Percentiles rank a stretch among this genome's conserved stretches.
Conservation (phyloP, 352 stramenopile species). For the Globisporangium uncinulatum region DNA sequence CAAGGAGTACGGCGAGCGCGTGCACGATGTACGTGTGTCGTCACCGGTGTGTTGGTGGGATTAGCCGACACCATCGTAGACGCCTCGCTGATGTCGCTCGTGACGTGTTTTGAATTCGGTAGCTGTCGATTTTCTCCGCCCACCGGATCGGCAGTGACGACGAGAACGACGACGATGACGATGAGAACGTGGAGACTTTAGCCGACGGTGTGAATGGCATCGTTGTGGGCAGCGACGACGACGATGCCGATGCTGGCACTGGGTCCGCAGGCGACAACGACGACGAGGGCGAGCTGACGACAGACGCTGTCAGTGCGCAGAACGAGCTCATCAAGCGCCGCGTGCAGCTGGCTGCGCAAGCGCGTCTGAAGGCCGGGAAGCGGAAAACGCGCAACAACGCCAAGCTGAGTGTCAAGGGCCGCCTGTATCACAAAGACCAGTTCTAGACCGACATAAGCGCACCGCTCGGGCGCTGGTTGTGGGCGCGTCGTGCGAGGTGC, state of each 20-base stretch:
- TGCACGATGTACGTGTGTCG: conserved; percentile 46
- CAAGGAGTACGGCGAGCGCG: conserved; percentile 67
- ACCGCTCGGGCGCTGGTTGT: too few relatives aligned
- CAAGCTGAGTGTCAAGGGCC: conserved; percentile 86
- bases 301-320: conserved; percentile 41
- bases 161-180: conserved; percentile 40
- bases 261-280: conserved; percentile 20
- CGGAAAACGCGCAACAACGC: conserved; percentile 67
- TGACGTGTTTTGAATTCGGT: neutral
- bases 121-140: conserved; percentile 82
- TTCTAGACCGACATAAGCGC: conserved; percentile 31
- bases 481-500: too few relatives aligned
- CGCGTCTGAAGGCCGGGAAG: conserved; percentile 49
- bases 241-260: conserved; percentile 9
- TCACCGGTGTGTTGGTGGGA: neutral
- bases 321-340: conserved; percentile 78
- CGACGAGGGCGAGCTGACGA: conserved; percentile 10
- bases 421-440: conserved; percentile 75
- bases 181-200: conserved; percentile 30
- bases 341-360: conserved; percentile 64
- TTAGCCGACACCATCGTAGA: neutral
- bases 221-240: conserved; percentile 23
- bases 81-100: neutral
- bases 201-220: conserved; percentile 31
- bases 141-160: conserved; percentile 40